Base-by-base conservation (phyloP, 768 basidiomycete genomes). In the Trametes punicea region DNA sequence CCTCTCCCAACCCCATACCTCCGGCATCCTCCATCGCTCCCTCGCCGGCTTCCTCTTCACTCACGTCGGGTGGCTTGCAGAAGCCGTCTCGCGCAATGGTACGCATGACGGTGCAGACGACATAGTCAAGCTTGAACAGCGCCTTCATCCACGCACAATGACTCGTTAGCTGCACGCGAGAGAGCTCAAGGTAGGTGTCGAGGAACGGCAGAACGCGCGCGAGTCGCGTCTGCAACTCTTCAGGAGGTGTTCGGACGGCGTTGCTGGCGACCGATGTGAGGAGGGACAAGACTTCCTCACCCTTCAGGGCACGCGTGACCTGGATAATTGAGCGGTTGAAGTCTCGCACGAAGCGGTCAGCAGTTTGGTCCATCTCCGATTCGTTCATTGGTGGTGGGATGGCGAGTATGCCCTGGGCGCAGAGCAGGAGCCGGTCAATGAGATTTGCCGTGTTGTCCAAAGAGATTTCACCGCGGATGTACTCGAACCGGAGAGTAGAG, bases 1-100 rank as follows among this genome's bases (percentile, higher is more conserved):
- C 97, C 62, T 90, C 84, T 2, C 97, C 97, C 48, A 99, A 73
- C 3, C 97, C 97, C 2, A 88, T 82, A 4, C 96, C 96, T 31
- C 79, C 90, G 6, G 77, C 76, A 21, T 74, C 72, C 8, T 74
- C 69, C 15, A 77, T 74, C 18, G 77, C 82, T 3, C 78, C 77
- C 5, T 74, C 74, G 1, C 72, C 81, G 4, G 74, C 71, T 11
- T 74, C 76, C 16, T 73, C 74, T 33, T 87, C 86, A 4, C 85
- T 81, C 13, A 67, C 68, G 21, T 98, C 93, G 4, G 82, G 81
- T 1, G 97, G 95, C 64, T 87, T 84, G 72, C 97, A 99, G 74
- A 98, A 98, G 3, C 97, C 97, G 69, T 96, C 82, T 39, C 81
- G 82, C 4, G 88, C 83, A 6, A 98, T 72, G 10, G 84, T 84